A percentile compares a stretch with the other conserved stretches of the same genome.
Evolutionary conservation across 1,284 basidiomycete genomes (phyloP).

Genomic region (Trametes sp.): DNA sequence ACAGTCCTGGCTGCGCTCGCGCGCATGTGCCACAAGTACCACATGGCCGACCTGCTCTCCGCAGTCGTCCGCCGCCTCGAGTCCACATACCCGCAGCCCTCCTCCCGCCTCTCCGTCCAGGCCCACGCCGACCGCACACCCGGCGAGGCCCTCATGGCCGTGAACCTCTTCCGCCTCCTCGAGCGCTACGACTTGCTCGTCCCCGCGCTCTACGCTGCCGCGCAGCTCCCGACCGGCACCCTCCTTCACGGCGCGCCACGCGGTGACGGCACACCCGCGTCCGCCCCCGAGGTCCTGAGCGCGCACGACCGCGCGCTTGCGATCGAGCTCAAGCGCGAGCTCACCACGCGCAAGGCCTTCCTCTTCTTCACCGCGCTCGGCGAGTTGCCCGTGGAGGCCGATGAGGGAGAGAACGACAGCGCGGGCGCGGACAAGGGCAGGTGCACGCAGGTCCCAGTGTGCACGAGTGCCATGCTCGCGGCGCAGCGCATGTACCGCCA

Average conservation of each 20-base stretch:
- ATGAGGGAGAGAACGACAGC: too few species aligned
- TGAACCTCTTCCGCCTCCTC: neutral
- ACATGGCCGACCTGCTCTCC: constrained; percentile 4
- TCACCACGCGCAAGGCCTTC: neutral
- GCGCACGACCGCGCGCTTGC: neutral
- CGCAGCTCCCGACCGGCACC: neutral
- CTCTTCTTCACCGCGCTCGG: neutral
- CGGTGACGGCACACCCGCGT: neutral
- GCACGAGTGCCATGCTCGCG: neutral
- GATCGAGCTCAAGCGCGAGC: neutral
- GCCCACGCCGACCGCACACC: neutral
- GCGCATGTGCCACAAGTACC: constrained; percentile 21
- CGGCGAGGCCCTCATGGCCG: neutral
- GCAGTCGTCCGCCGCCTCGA: neutral
- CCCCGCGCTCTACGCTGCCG: neutral
- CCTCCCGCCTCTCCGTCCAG: neutral
- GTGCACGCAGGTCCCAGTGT: neutral
- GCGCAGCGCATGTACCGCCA: neutral
- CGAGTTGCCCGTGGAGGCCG: neutral
- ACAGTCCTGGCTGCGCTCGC: neutral
- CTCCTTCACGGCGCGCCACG: neutral
- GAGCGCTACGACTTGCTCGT: neutral
- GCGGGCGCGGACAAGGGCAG: too few species aligned
- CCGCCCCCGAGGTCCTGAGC: neutral
- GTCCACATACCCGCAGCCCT: neutral